Evolutionary conservation across 2,329 filamentous ascomycete genomes (phyloP), one percentile per base, ranked within the genome.

Genomic region (Colletotrichum tamarilloi): DNA sequence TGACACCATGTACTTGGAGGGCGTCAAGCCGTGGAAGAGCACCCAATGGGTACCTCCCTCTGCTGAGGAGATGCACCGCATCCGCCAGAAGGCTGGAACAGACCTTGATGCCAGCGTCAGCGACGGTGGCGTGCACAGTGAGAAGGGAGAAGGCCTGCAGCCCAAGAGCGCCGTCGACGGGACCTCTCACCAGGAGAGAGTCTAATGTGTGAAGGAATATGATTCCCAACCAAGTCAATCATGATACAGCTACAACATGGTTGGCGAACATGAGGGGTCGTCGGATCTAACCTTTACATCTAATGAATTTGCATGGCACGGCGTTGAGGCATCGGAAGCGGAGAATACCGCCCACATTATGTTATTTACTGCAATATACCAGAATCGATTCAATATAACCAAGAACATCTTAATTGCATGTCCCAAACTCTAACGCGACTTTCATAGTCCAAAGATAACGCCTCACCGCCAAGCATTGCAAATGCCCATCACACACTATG

Each of bases 1-100:
- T 68, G 94, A 96, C 77, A 92, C 91, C 60, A 93, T 94, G 92
- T 95, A 95, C 76, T 85, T 94, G 46, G 85, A 92, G 62, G 84
- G 84, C 30, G 91, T 94, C 22, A 89, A 84, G 76, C 91, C 92
- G 0, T 90, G 89, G 84, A 88, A 90, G 85, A 92, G 90, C 76
- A 80, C 84, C 58, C 83, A 87, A 74, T 93, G 88, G 89, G 76
- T 82, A 5, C 79, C 85, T 0, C 85, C 85, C 0, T 79, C 83
- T 1, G 82, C 84, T 0, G 84, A 86, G 68, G 81, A 86, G 73
- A 85, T 87, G 78, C 80, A 82, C 0, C 78, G 80, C 16, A 85
- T 86, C 14, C 79, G 85, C 14, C 81, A 80, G 49, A 73, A 83
- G 76, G 85, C 85, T 4, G 85, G 85, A 0, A 81, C 81, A 0